Evolutionary conservation across 768 basidiomycete species (phyloP), one percentile per base, ranked within the genome.

Genomic region (Leucogyrophana mollusca): DNA sequence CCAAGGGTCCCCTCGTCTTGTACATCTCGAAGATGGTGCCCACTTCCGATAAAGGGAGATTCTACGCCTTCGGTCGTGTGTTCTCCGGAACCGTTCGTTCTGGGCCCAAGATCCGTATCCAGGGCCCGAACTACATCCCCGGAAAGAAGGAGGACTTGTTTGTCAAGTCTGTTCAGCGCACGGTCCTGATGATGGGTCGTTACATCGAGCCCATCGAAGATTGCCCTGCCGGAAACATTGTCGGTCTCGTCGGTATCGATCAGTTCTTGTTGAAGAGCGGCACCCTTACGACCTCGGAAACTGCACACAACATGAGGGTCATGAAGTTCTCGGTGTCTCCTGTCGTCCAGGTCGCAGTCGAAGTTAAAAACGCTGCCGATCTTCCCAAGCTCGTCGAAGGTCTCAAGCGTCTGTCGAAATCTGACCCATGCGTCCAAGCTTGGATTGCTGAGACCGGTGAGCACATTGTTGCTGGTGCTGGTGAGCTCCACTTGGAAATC

Each of bases 21-120:
- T 96, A 96, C 74, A 76, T 96, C 72, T 94, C 92, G 57, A 95
- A 95, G 83, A 95, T 96, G 93, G 94, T 94, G 60, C 94, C 93
- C 52, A 94, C 92, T 35, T 93, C 92, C 62, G 94, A 96, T 74
- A 94, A 94, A 76, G 94, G 93, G 66, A 90, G 93, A 54, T 96
- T 95, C 89, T 95, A 95, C 74, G 94, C 94, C 58, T 95, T 96
- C 72, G 93, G 94, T 70, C 94, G 94, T 81, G 83, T 96, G 75
- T 96, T 96, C 82, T 88, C 94, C 55, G 94, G 94, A 62, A 94
- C 91, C 53, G 90, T 94, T 64, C 82, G 79, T 54, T 82, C 94
- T 49, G 94, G 94, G 39, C 94, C 92, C 62, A 95, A 96, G 74
- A 80, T 94, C 73, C 90, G 93, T 63, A 95, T 96, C 64, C 93